A percentile compares a stretch with the other conserved stretches of the same genome.
Evolutionary conservation across 257 asterid species (phyloP).

Genomic region (Penstemon newberryi): DNA sequence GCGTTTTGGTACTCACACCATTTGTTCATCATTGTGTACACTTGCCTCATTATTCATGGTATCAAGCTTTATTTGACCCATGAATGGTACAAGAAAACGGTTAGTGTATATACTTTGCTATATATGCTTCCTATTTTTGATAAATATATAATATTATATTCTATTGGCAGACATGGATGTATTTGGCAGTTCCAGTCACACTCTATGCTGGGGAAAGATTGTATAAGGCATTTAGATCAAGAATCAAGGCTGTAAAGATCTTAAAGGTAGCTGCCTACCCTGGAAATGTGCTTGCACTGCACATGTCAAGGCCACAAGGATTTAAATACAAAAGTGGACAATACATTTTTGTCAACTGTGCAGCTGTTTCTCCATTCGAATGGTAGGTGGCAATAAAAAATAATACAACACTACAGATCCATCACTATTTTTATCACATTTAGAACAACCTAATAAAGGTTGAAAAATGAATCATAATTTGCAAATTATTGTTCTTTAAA

Average conservation of each 20-base stretch:
- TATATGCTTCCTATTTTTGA: too few species aligned
- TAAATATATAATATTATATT: not conserved
- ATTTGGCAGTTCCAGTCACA: constrained; percentile 55
- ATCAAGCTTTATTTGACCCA: constrained; percentile 68
- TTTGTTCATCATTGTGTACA: constrained; percentile 65
- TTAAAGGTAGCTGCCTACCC: constrained; percentile 84
- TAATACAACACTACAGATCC: not conserved
- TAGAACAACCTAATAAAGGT: constrained; percentile 10
- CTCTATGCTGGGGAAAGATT: constrained; percentile 73
- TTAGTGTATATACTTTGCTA: not conserved
- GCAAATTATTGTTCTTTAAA: not conserved
- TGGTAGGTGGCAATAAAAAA: constrained; percentile 48
- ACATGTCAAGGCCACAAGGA: constrained; percentile 91
- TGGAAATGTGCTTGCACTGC: constrained; percentile 80
- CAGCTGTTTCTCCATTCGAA: constrained; percentile 91
- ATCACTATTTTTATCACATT: not conserved
- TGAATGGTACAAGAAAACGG: constrained; percentile 64
- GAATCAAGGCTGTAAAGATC: constrained; percentile 68
- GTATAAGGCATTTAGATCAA: constrained; percentile 71
- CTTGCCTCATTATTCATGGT: constrained; percentile 72
- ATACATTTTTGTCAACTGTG: constrained; percentile 84
- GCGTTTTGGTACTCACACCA: constrained; percentile 97
- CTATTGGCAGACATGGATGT: constrained; percentile 79
- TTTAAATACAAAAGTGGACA: constrained; percentile 85
- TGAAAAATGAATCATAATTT: constrained; percentile 19